A percentile compares a stretch with the other conserved stretches of the same genome.
Conservation (phyloP, 2,329 filamentous ascomycete genomes). For the Cordyceps cicadae region DNA sequence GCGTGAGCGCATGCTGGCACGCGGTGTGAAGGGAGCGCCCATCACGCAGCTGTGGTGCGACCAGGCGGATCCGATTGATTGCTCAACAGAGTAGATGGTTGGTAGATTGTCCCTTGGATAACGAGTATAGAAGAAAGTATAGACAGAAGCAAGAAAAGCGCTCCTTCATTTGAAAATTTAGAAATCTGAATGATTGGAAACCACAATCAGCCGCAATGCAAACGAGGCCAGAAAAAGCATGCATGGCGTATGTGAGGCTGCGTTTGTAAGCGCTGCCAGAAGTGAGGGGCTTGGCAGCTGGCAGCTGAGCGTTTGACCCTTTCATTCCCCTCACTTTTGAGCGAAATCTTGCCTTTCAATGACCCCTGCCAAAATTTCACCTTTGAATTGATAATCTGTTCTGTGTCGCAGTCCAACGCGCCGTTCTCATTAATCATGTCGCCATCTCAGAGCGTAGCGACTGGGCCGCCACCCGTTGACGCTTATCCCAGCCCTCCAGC, state of each 20-base stretch:
- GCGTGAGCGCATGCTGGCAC: constrained; percentile 64
- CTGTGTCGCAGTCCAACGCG: not conserved
- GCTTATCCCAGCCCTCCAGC: constrained; percentile 5
- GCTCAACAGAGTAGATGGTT: not conserved
- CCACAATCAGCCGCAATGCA: not conserved
- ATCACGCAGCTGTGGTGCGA: constrained; percentile 69
- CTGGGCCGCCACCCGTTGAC: not conserved
- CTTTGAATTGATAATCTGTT: not conserved
- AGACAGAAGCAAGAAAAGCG: not conserved
- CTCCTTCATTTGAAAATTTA: not conserved
- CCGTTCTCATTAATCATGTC: not conserved
- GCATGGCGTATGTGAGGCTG: not conserved
- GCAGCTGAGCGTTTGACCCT: not conserved
- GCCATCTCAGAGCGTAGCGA: not conserved
- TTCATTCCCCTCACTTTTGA: not conserved
- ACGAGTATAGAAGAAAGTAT: not conserved
- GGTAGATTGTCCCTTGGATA: not conserved
- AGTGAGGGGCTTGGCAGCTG: constrained; percentile 3
- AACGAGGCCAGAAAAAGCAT: not conserved
- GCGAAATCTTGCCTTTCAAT: not conserved
- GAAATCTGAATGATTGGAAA: not conserved
- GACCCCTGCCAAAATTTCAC: not conserved
- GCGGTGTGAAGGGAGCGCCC: constrained; percentile 54
- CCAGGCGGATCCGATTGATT: constrained; percentile 28
- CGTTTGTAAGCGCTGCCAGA: constrained; percentile 2